Conservation (phyloP, 2,329 filamentous ascomycete genomes). For the Dothidotthia symphoricarpi region DNA sequence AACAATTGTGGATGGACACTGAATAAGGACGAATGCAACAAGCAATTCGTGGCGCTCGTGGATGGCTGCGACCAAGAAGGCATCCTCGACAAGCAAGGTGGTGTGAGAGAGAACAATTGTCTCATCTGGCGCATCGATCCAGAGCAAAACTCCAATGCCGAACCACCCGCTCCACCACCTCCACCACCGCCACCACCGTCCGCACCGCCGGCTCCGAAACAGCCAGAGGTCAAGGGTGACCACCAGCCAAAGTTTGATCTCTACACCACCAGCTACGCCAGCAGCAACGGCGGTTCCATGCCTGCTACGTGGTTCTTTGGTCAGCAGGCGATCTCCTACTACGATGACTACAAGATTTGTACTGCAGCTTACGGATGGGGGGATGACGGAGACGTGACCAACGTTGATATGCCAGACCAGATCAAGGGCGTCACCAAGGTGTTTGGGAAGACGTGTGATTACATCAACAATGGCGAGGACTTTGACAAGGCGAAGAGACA, state of each 20-base stretch:
- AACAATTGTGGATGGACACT: constrained; percentile 3
- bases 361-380: constrained; percentile 2
- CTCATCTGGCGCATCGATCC: constrained; percentile 6
- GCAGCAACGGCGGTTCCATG: too few species aligned
- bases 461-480: too few species aligned
- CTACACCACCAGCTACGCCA: constrained; percentile 2
- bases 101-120: constrained; percentile 6
- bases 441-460: constrained; percentile 7
- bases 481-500: too few species aligned
- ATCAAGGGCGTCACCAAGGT: constrained; percentile 7
- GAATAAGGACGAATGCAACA: constrained; percentile 4
- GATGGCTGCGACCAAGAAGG: constrained; percentile 7
- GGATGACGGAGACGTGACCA: neutral
- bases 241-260: constrained; percentile 2
- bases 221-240: constrained; percentile 5
- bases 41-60: constrained; percentile 2
- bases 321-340: constrained; percentile 1
- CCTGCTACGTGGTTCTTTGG: too few species aligned
- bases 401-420: constrained; percentile 2
- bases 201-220: constrained; percentile 1
- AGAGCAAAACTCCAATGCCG: constrained; percentile 1
- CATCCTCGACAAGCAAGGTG: constrained; percentile 7
- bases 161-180: constrained; percentile 2
- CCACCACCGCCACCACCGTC: too few species aligned
- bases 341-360: constrained; percentile 2